Evolutionary conservation across 1,139 yeast species (phyloP).

Genomic region (Arxiozyma slooffiae): DNA sequence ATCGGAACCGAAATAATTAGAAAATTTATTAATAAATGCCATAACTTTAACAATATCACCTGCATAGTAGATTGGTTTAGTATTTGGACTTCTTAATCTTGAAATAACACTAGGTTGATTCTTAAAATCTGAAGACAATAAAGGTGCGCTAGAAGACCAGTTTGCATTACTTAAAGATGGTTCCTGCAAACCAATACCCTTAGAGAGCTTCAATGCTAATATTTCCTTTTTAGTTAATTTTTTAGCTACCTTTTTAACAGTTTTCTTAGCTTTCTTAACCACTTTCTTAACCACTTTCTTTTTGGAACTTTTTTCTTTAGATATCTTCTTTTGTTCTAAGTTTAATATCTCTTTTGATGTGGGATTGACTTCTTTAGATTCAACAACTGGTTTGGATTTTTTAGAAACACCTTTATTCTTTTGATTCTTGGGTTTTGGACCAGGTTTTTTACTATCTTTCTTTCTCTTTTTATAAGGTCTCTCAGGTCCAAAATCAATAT

Average conservation of each 20-base stretch:
- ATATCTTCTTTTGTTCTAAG: slow-evolving; percentile 6
- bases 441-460: slow-evolving; percentile 6
- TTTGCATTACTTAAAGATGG: slow-evolving; percentile 13
- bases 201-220: background rate
- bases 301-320: background rate
- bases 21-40: slow-evolving; percentile 39
- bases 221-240: slow-evolving; percentile 1
- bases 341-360: slow-evolving; percentile 8
- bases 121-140: slow-evolving; percentile 21
- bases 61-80: slow-evolving; percentile 37
- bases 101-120: slow-evolving; percentile 25
- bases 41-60: slow-evolving; percentile 38
- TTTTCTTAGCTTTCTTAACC: background rate
- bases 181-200: slow-evolving; percentile 10
- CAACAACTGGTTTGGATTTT: background rate
- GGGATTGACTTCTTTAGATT: slow-evolving; percentile 1
- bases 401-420: background rate
- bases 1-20: slow-evolving; percentile 27
- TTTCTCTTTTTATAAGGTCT: slow-evolving; percentile 9
- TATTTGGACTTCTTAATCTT: slow-evolving; percentile 19
- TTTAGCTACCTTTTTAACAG: background rate
- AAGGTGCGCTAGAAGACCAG: slow-evolving; percentile 22
- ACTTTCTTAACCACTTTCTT: background rate
- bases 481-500: slow-evolving; percentile 8
- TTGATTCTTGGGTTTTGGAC: slow-evolving; percentile 6